A percentile compares a stretch with the other conserved stretches of the same genome.
These are phyloP conservation scores for Neurospora tetrasperma DNA, from an alignment of 495 filamentous ascomycete species.

Conservation along the genomic window DNA sequence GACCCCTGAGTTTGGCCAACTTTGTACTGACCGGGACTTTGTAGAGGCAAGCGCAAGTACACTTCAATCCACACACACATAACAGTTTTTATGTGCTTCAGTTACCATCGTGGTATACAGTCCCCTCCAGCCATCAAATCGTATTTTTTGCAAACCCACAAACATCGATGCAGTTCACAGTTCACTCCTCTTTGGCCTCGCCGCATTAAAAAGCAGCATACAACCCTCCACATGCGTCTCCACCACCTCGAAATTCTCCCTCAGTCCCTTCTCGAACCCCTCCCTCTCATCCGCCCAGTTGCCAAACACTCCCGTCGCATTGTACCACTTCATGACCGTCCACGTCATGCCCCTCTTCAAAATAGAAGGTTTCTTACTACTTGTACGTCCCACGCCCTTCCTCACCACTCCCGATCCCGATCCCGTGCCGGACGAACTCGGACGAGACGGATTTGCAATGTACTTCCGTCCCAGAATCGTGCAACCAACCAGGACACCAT, in stretches of 20 bases:
- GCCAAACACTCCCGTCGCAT: conserved; percentile 15
- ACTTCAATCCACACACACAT: background rate
- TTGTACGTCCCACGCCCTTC: background rate
- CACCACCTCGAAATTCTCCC: conserved; percentile 21
- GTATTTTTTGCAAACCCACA: background rate
- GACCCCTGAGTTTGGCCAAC: background rate
- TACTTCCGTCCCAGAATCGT: conserved; percentile 22
- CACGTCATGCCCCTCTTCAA: conserved; percentile 13
- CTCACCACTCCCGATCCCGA: conserved; percentile 3
- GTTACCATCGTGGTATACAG: background rate
- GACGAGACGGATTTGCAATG: background rate
- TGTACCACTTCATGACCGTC: conserved; percentile 22
- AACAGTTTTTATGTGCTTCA: background rate
- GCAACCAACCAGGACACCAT: conserved; percentile 25
- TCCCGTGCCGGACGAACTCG: conserved; percentile 11
- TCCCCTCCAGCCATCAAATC: background rate
- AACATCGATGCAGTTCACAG: too few species aligned
- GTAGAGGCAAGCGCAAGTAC: background rate
- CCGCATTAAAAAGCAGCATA: background rate
- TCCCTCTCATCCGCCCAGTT: conserved; percentile 18
- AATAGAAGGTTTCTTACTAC: background rate
- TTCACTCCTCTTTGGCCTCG: background rate
- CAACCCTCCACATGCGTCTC: conserved; percentile 18
- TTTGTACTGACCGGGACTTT: background rate
- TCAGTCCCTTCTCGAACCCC: conserved; percentile 27